Evolutionary conservation across 371 early-diverging fungal species (phyloP).

Genomic region (Mucor irregularis): DNA sequence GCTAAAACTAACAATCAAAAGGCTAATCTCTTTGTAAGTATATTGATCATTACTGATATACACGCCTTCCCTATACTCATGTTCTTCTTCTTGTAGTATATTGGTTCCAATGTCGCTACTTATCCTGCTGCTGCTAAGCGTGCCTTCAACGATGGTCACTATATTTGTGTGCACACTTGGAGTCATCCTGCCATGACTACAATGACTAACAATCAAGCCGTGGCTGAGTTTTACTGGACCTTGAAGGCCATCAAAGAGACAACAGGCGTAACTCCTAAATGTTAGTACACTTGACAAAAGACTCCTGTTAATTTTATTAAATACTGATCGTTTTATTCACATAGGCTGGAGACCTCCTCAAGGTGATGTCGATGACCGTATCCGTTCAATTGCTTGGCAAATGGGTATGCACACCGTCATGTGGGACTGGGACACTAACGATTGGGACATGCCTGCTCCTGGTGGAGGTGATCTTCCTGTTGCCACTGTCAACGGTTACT

Average conservation of each 20-base stretch:
- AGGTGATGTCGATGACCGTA: constrained; percentile 52
- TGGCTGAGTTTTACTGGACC: constrained; percentile 57
- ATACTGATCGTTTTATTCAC: no score
- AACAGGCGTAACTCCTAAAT: constrained; percentile 50
- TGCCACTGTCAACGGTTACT: not conserved
- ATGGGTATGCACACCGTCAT: constrained; percentile 43
- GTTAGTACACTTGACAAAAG: no score
- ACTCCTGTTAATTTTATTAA: no score
- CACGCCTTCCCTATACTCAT: no score
- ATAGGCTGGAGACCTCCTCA: constrained; percentile 56
- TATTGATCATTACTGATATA: not conserved
- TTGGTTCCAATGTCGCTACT: constrained; percentile 45
- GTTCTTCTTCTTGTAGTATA: constrained; percentile 17
- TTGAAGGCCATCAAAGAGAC: constrained; percentile 51
- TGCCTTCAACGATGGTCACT: constrained; percentile 44
- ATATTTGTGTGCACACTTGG: constrained; percentile 56
- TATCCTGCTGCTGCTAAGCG: constrained; percentile 45
- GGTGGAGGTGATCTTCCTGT: constrained; percentile 6
- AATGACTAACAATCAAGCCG: constrained; percentile 44
- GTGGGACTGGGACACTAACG: constrained; percentile 40
- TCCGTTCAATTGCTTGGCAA: constrained; percentile 49
- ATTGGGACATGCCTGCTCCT: constrained; percentile 28
- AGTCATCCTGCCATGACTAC: constrained; percentile 58
- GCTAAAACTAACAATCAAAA: constrained; percentile 13
- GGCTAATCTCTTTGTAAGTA: constrained; percentile 26